Conservation (phyloP, 306 rosid species). For the Vigna nakashimae region DNA sequence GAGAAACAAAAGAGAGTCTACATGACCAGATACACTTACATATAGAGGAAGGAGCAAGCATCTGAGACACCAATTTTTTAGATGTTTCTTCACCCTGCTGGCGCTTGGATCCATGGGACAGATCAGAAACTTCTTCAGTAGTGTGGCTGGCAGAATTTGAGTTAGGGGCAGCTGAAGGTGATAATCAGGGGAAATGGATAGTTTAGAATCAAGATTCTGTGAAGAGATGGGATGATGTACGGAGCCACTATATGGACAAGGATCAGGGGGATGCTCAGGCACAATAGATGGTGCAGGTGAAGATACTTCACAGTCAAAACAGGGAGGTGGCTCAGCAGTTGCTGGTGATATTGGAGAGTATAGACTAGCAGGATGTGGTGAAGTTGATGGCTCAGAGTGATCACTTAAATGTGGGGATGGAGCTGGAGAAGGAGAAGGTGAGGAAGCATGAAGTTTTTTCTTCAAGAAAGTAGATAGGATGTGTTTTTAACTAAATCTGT, state of each 20-base stretch:
- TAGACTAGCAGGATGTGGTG: slow-evolving; percentile 55
- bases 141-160: slow-evolving; percentile 49
- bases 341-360: slow-evolving; percentile 52
- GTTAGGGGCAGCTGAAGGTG: slow-evolving; percentile 57
- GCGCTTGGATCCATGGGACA: slow-evolving; percentile 48
- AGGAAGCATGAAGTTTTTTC: slow-evolving; percentile 51
- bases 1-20: slow-evolving; percentile 30
- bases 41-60: slow-evolving; percentile 53
- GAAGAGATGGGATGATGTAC: slow-evolving; percentile 51
- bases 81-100: slow-evolving; percentile 50
- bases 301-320: slow-evolving; percentile 49
- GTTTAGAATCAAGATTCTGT: slow-evolving; percentile 49
- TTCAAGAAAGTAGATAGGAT: slow-evolving; percentile 64
- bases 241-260: slow-evolving; percentile 54
- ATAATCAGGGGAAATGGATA: slow-evolving; percentile 47
- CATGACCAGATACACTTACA: slow-evolving; percentile 60
- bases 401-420: slow-evolving; percentile 61
- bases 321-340: slow-evolving; percentile 50
- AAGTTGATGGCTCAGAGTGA: slow-evolving; percentile 47
- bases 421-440: slow-evolving; percentile 77
- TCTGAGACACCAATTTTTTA: slow-evolving; percentile 47
- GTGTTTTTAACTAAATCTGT: too few relatives aligned
- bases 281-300: slow-evolving; percentile 63
- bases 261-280: slow-evolving; percentile 39
- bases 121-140: slow-evolving; percentile 50